Percentiles rank a stretch among this genome's conserved stretches.
Evolutionary conservation across 306 rosid genomes (phyloP).

Genomic region (Hylodesmum podocarpum): DNA sequence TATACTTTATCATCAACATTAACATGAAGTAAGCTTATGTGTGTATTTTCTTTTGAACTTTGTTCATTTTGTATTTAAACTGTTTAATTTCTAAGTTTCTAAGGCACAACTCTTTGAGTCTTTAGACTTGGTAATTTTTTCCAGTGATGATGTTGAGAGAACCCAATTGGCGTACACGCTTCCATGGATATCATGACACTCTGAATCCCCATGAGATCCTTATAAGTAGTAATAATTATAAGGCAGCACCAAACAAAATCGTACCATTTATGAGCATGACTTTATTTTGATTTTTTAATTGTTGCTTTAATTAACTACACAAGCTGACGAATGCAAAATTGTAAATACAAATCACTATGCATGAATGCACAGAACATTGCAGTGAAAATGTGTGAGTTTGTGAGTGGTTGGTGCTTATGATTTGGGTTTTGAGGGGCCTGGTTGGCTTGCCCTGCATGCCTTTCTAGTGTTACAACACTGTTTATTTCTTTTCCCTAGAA

Average conservation of each 20-base stretch:
- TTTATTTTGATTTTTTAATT: slow-evolving; percentile 7
- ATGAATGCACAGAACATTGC: neutral
- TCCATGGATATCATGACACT: slow-evolving; percentile 31
- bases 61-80: too few relatives aligned
- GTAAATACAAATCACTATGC: slow-evolving; percentile 16
- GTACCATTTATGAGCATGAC: neutral
- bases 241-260: slow-evolving; percentile 3
- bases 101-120: too few relatives aligned
- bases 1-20: too few relatives aligned
- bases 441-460: neutral
- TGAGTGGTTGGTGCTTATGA: slow-evolving; percentile 24
- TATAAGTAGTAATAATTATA: slow-evolving; percentile 1
- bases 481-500: slow-evolving; percentile 26
- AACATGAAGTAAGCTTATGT: too few relatives aligned
- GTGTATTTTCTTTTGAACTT: too few relatives aligned
- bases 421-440: neutral
- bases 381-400: neutral
- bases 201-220: slow-evolving; percentile 19
- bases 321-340: slow-evolving; percentile 35
- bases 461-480: neutral
- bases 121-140: too few relatives aligned
- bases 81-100: too few relatives aligned
- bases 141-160: slow-evolving; percentile 2
- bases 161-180: slow-evolving; percentile 36
- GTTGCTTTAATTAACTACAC: slow-evolving; percentile 10